Base-by-base conservation (phyloP, 1,284 basidiomycete species). In the Ganoderma meredithae region DNA sequence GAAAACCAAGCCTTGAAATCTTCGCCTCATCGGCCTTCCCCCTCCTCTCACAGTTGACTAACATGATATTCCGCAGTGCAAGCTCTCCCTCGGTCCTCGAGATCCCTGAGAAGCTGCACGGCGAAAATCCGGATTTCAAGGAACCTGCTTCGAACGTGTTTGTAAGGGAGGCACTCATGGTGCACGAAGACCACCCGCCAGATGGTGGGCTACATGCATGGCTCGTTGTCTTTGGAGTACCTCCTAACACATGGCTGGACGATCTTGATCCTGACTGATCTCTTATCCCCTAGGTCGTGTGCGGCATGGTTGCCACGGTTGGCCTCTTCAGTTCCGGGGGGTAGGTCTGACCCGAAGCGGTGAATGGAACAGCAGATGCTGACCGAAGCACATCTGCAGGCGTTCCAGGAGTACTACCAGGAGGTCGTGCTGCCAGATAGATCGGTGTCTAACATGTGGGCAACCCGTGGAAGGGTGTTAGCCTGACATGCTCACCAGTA, bases 371-470 rank as follows among this genome's bases (percentile, higher is more conserved):
- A 15, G 49, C 27, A 15, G 1, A 27, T 4, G 12, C 25, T 25
- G 12, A 8, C 25, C 15, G 25, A 25, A 53, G 13, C 7, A 0
- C 25, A 17, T 31, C 7, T 31, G 12, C 49, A 53, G 49, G 25
- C 27, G 49, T 53, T 53, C 49, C 49, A 53, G 27, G 49, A 25
- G 13, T 53, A 53, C 49, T 53, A 53, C 49, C 49, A 53, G 25
- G 49, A 53, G 25, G 10, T 53, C 12, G 27, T 15, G 8, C 49
- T 53, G 22, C 49, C 49, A 8, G 25, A 53, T 13, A 12, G 31
- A 15, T 53, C 49, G 4, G 12, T 25, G 2, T 53, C 49, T 15
- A 53, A 53, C 49, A 53, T 53, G 49, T 31, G 12, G 31, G 49
- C 22, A 12, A 5, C 49, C n/a, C 5, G 25, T 25, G 10, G 7